These are phyloP conservation scores for Durio zibethinus DNA, from an alignment of 345 rosid species.

Conservation along the genomic window DNA sequence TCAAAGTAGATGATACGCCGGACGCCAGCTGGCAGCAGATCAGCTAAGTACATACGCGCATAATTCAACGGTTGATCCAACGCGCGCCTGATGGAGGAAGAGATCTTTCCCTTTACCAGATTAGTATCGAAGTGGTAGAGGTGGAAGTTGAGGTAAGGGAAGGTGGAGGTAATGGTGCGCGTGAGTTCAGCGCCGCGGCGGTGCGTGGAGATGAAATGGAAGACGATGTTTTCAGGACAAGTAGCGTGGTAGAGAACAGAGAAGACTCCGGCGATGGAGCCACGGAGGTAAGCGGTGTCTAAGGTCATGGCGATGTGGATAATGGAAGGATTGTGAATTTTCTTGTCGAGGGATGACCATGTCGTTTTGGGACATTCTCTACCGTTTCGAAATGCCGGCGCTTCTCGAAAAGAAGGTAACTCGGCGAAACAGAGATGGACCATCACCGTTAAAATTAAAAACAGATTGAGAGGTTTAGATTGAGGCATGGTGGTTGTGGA, in stretches of 20 bases:
- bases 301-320: constrained; percentile 87
- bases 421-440: constrained; percentile 19
- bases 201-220: constrained; percentile 68
- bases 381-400: constrained; percentile 77
- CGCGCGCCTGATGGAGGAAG: constrained; percentile 69
- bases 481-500: constrained; percentile 8
- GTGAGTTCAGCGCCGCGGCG: constrained; percentile 50
- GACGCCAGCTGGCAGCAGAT: constrained; percentile 59
- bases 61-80: constrained; percentile 86
- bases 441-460: constrained; percentile 13
- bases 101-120: constrained; percentile 62
- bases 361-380: constrained; percentile 43
- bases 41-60: constrained; percentile 83
- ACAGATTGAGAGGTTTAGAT: neutral
- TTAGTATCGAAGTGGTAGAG: constrained; percentile 69
- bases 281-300: constrained; percentile 83
- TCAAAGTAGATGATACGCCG: constrained; percentile 81
- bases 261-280: constrained; percentile 79
- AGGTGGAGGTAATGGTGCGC: constrained; percentile 55
- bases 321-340: constrained; percentile 29
- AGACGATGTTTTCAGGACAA: constrained; percentile 79
- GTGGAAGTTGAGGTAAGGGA: constrained; percentile 67
- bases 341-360: constrained; percentile 29
- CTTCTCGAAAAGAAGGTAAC: constrained; percentile 54
- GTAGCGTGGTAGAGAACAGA: constrained; percentile 83